Percentiles rank a stretch among this genome's conserved stretches.
Conservation (phyloP, 1,284 basidiomycete genomes). For the Ustilago hordei region DNA sequence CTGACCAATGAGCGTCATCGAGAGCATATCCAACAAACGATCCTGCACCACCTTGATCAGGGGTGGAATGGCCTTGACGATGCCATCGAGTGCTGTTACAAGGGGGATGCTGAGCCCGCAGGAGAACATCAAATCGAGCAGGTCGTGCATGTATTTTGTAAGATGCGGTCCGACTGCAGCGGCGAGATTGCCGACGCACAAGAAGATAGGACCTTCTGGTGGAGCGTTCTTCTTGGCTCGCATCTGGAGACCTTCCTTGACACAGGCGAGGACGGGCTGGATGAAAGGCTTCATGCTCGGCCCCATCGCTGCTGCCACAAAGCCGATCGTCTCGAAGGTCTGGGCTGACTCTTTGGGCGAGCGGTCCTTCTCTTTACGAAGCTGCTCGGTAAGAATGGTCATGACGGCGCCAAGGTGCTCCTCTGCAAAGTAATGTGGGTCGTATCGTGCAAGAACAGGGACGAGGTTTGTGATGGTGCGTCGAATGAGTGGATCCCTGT, state of each 20-base stretch:
- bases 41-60: slow-evolving; percentile 93
- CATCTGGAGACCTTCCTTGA: slow-evolving; percentile 87
- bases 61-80: slow-evolving; percentile 89
- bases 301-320: slow-evolving; percentile 89
- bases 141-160: slow-evolving; percentile 94
- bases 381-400: slow-evolving; percentile 56
- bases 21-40: slow-evolving; percentile 69
- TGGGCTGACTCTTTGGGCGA: slow-evolving; percentile 58
- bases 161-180: slow-evolving; percentile 94
- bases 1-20: slow-evolving; percentile 63
- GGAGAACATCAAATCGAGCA: slow-evolving; percentile 95
- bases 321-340: slow-evolving; percentile 93
- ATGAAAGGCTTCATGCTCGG: slow-evolving; percentile 96
- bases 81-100: slow-evolving; percentile 84
- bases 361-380: slow-evolving; percentile 61
- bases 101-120: slow-evolving; percentile 93
- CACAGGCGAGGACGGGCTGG: slow-evolving; percentile 88
- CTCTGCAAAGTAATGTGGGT: slow-evolving; percentile 66
- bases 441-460: slow-evolving; percentile 66
- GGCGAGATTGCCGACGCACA: slow-evolving; percentile 96
- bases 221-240: slow-evolving; percentile 92
- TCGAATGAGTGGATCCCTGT: slow-evolving; percentile 89
- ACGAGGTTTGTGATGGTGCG: slow-evolving; percentile 66
- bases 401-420: slow-evolving; percentile 66
- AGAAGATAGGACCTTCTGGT: slow-evolving; percentile 94